phyloP scores from a whole-genome alignment of 768 basidiomycete genomes.

The Krasilnikovozyma curviuscula region DNA sequence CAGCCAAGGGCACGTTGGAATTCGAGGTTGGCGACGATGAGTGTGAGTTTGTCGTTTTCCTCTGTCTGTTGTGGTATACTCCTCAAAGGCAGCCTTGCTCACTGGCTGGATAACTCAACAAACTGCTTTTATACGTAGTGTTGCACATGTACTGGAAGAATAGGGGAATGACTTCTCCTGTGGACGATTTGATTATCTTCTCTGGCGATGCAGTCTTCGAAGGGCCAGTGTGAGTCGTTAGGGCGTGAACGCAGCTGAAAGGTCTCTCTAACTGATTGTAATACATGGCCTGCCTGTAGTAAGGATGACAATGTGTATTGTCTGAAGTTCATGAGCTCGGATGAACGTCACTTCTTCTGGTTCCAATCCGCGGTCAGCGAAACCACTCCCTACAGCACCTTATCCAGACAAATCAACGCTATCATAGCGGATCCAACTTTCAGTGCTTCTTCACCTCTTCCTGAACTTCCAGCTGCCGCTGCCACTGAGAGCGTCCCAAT shows the following conservation, averaged over 20 bases:
- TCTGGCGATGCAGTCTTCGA: constrained; percentile 7
- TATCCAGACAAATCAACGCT: constrained; percentile 1
- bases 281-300: neutral
- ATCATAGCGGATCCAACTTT: constrained; percentile 8
- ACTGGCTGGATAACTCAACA: no score
- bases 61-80: no score
- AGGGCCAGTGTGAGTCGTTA: no score
- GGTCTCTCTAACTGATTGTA: no score
- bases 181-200: constrained; percentile 9
- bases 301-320: constrained; percentile 7
- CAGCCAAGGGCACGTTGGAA: constrained; percentile 5
- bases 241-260: no score
- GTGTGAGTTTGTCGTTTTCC: neutral
- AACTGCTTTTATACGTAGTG: neutral
- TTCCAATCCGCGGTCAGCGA: constrained; percentile 1
- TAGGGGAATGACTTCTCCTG: neutral
- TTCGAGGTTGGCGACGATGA: constrained; percentile 5
- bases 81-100: neutral
- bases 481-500: neutral
- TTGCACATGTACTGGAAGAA: constrained; percentile 8
- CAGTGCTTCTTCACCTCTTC: neutral
- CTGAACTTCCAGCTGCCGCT: neutral
- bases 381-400: neutral
- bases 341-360: constrained; percentile 11
- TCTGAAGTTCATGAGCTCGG: constrained; percentile 1